phyloP scores from a whole-genome alignment of 495 filamentous ascomycete species.

The Daldinia grandis region DNA sequence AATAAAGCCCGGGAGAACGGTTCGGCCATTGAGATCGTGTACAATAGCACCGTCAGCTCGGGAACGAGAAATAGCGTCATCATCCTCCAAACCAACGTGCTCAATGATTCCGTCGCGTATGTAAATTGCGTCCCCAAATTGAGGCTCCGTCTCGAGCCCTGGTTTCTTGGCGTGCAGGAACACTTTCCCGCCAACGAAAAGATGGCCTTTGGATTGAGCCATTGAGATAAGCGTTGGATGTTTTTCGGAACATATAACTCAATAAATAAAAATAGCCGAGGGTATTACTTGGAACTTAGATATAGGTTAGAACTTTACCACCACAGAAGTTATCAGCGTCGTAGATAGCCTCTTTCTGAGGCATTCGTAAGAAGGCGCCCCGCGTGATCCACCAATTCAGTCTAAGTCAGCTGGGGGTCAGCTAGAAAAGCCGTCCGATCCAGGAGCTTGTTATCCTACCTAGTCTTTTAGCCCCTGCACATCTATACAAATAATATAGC shows the following conservation, averaged over 20 bases:
- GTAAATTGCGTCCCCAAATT: slow-evolving; percentile 32
- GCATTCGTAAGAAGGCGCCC: slow-evolving; percentile 11
- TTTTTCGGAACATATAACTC: not conserved
- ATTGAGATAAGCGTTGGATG: not conserved
- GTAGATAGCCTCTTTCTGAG: not conserved
- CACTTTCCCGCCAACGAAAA: slow-evolving; percentile 33
- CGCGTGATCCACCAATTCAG: slow-evolving; percentile 19
- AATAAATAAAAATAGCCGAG: not conserved
- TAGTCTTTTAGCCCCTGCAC: not conserved
- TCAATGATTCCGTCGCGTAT: slow-evolving; percentile 27
- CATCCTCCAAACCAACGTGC: slow-evolving; percentile 30
- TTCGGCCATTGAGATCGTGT: slow-evolving; percentile 57
- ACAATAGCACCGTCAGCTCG: slow-evolving; percentile 45
- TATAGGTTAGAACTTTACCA: not conserved
- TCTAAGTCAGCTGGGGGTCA: not conserved
- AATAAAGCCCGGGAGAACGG: slow-evolving; percentile 69
- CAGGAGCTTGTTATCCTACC: not conserved
- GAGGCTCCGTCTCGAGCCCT: slow-evolving; percentile 31
- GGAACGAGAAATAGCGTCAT: slow-evolving; percentile 18
- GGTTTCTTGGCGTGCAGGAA: slow-evolving; percentile 32
- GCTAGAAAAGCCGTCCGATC: slow-evolving; percentile 11
- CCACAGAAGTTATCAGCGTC: not conserved
- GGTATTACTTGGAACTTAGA: not conserved
- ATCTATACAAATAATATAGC: not conserved
- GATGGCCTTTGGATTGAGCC: slow-evolving; percentile 10